Evolutionary conservation across 1,284 basidiomycete species (phyloP).

Genomic region (Phlebopus sp.): DNA sequence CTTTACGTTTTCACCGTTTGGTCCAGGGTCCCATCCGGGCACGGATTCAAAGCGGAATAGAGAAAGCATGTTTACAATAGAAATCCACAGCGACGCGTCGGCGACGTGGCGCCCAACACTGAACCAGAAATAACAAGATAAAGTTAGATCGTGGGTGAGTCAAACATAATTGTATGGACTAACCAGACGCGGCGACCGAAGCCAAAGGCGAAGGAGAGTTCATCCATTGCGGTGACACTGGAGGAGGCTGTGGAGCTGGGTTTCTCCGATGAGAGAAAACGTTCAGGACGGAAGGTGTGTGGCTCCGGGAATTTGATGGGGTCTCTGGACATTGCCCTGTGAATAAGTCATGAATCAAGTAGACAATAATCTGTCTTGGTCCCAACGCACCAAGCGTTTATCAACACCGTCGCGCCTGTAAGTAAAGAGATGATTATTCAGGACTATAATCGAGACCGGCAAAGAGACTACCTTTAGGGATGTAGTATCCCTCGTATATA

Average conservation of each 20-base stretch:
- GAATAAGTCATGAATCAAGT: neutral
- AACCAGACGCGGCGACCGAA: slow-evolving; percentile 46
- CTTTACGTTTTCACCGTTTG: slow-evolving; percentile 20
- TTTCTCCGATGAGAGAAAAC: slow-evolving; percentile 30
- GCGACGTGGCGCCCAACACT: slow-evolving; percentile 40
- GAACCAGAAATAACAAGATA: too few species aligned
- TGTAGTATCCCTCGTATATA: slow-evolving; percentile 38
- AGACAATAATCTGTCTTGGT: neutral
- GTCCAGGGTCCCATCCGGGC: slow-evolving; percentile 19
- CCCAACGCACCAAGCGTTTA: slow-evolving; percentile 19
- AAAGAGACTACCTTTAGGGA: slow-evolving; percentile 36
- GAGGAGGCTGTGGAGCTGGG: slow-evolving; percentile 15
- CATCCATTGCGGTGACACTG: slow-evolving; percentile 26
- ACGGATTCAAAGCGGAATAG: slow-evolving; percentile 16
- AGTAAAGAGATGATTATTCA: neutral
- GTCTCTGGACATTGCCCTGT: slow-evolving; percentile 45
- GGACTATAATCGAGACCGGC: neutral
- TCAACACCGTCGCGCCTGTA: slow-evolving; percentile 22
- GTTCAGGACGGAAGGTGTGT: slow-evolving; percentile 41
- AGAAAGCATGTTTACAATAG: slow-evolving; percentile 21
- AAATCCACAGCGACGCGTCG: slow-evolving; percentile 29
- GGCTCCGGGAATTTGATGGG: slow-evolving; percentile 41
- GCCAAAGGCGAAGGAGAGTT: slow-evolving; percentile 40
- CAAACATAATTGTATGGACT: neutral
- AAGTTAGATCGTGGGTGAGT: neutral